Conservation (phyloP, 169 alveolate genomes). For the Plasmodium gaboni region DNA sequence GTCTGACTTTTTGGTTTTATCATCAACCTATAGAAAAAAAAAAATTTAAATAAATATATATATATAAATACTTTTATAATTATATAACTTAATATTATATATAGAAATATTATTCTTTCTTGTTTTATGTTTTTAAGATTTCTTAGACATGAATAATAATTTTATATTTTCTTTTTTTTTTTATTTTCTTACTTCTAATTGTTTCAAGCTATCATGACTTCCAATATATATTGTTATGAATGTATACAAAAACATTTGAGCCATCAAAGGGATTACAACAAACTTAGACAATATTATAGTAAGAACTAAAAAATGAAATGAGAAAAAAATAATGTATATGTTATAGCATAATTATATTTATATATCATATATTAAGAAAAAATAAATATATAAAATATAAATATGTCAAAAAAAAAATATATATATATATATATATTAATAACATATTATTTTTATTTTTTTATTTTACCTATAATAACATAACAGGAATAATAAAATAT, state of each 20-base stretch:
- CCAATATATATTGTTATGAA: slow-evolving; percentile 73
- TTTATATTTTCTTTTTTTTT: not conserved
- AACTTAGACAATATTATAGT: slow-evolving; percentile 67
- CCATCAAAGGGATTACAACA: slow-evolving; percentile 45
- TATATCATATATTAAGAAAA: not conserved
- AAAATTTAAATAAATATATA: not conserved
- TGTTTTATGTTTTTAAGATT: no score
- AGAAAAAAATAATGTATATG: slow-evolving; percentile 1
- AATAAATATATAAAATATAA: not conserved
- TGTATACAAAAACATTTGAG: slow-evolving; percentile 73
- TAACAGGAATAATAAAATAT: slow-evolving; percentile 31
- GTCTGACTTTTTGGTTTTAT: slow-evolving; percentile 39
- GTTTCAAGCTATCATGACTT: slow-evolving; percentile 75
- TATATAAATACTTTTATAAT: no score
- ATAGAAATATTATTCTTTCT: no score
- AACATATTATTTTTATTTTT: not conserved
- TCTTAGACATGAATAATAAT: not conserved
- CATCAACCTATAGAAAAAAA: slow-evolving; percentile 26
- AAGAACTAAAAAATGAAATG: slow-evolving; percentile 18
- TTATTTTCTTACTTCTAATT: slow-evolving; percentile 44
- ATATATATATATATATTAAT: not conserved
- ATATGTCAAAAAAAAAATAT: not conserved
- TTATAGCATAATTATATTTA: no score
- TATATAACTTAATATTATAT: no score
- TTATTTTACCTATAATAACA: slow-evolving; percentile 48